phyloP scores from a whole-genome alignment of 2,329 filamentous ascomycete species.

The Cercospora sesami region DNA sequence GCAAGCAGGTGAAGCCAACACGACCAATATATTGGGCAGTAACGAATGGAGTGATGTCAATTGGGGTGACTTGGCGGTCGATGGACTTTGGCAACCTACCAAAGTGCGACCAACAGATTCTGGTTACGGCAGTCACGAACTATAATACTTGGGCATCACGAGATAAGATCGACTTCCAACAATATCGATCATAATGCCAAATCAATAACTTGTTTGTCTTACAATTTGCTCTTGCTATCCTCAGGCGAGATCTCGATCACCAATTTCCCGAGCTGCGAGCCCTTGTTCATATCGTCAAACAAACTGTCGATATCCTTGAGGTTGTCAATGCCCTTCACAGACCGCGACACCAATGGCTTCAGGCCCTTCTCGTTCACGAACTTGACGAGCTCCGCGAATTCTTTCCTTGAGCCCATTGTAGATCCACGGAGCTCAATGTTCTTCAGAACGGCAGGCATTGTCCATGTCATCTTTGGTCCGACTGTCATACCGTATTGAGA shows the following conservation, averaged over 20 bases:
- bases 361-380: slow-evolving; percentile 76
- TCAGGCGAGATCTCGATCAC: slow-evolving; percentile 67
- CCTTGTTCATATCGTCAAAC: slow-evolving; percentile 85
- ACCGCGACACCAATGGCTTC: slow-evolving; percentile 71
- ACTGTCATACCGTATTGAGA: slow-evolving; percentile 89
- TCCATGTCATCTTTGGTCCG: slow-evolving; percentile 79
- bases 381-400: slow-evolving; percentile 86
- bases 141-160: no score
- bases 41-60: no score
- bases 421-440: slow-evolving; percentile 84
- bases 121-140: no score
- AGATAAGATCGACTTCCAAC: no score
- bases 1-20: no score
- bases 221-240: slow-evolving; percentile 34
- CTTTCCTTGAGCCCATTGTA: slow-evolving; percentile 87
- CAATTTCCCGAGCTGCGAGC: slow-evolving; percentile 87
- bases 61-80: no score
- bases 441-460: slow-evolving; percentile 78
- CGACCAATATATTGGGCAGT: no score
- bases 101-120: no score
- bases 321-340: slow-evolving; percentile 69
- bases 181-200: no score
- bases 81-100: no score
- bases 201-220: background rate
- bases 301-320: slow-evolving; percentile 75